Percentiles rank a stretch among this genome's conserved stretches.
phyloP scores from a whole-genome alignment of 1,139 yeast species.

The Taphrina deformans region DNA sequence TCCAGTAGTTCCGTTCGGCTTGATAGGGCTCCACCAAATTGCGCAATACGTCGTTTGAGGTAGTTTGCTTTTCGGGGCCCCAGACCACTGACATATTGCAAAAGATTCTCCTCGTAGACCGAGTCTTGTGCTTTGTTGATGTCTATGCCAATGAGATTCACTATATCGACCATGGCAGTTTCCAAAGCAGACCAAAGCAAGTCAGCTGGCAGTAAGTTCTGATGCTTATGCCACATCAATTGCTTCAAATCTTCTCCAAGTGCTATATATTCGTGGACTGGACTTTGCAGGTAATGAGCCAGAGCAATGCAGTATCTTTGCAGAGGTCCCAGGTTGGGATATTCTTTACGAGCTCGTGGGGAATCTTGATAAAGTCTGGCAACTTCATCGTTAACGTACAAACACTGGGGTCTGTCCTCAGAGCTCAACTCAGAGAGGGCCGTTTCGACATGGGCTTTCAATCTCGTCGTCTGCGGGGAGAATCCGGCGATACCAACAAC shows the following conservation, averaged over 20 bases:
- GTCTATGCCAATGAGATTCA: constrained; percentile 89
- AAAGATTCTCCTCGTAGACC: constrained; percentile 64
- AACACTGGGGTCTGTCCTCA: constrained; percentile 41
- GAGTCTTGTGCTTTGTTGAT: constrained; percentile 85
- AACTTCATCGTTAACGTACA: constrained; percentile 88
- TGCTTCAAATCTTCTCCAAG: constrained; percentile 64
- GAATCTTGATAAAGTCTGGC: constrained; percentile 87
- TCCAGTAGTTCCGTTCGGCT: constrained; percentile 79
- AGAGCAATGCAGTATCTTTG: constrained; percentile 85
- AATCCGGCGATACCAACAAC: constrained; percentile 88
- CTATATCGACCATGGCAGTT: constrained; percentile 82
- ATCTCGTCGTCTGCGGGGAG: constrained; percentile 67
- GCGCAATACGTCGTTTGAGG: constrained; percentile 74
- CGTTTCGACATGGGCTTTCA: constrained; percentile 59
- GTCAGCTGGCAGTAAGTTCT: constrained; percentile 67
- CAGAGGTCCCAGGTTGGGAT: constrained; percentile 81
- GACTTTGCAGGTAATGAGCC: constrained; percentile 88
- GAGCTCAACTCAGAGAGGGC: constrained; percentile 44
- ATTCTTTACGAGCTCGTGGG: constrained; percentile 70
- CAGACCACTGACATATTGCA: constrained; percentile 82
- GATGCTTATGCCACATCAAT: constrained; percentile 72
- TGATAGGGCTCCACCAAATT: constrained; percentile 66
- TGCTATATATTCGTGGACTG: constrained; percentile 82
- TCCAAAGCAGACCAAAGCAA: constrained; percentile 67
- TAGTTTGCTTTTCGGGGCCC: constrained; percentile 96